A percentile compares a stretch with the other conserved stretches of the same genome.
These are phyloP conservation scores for Angophora floribunda DNA, from an alignment of 345 rosid species.

Conservation along the genomic window DNA sequence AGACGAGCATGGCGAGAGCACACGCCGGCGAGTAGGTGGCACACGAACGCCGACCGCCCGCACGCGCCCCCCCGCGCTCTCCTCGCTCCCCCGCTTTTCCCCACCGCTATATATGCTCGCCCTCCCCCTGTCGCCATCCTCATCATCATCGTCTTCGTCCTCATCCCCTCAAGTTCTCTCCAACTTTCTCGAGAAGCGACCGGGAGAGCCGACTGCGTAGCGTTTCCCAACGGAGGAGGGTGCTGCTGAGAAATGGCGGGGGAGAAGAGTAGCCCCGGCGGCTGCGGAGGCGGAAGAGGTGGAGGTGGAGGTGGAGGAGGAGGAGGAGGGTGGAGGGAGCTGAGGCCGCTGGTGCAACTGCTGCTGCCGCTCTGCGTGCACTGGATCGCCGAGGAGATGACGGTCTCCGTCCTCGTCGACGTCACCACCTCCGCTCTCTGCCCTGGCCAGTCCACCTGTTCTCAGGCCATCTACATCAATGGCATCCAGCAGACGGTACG, in stretches of 20 bases:
- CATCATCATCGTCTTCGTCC: background rate
- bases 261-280: background rate
- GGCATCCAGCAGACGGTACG: conserved; percentile 51
- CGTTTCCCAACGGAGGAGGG: background rate
- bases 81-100: background rate
- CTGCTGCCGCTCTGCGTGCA: conserved; percentile 38
- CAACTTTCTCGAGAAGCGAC: background rate
- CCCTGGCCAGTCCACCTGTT: conserved; percentile 33
- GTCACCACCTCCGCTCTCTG: conserved; percentile 38
- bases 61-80: conserved; percentile 6
- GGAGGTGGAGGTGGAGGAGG: conserved; percentile 5
- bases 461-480: conserved; percentile 36
- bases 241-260: background rate
- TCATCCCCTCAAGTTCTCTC: background rate
- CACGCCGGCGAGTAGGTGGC: background rate
- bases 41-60: conserved; percentile 5
- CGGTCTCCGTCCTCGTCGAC: conserved; percentile 56
- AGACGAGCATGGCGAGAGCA: background rate
- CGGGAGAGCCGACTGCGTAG: background rate
- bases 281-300: background rate
- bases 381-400: conserved; percentile 54
- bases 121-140: background rate
- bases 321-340: conserved; percentile 19
- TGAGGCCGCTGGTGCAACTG: conserved; percentile 33
- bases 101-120: background rate